A percentile compares a stretch with the other conserved stretches of the same genome.
Conservation (phyloP, 805 yeast species). For the Candida lessepsii region DNA sequence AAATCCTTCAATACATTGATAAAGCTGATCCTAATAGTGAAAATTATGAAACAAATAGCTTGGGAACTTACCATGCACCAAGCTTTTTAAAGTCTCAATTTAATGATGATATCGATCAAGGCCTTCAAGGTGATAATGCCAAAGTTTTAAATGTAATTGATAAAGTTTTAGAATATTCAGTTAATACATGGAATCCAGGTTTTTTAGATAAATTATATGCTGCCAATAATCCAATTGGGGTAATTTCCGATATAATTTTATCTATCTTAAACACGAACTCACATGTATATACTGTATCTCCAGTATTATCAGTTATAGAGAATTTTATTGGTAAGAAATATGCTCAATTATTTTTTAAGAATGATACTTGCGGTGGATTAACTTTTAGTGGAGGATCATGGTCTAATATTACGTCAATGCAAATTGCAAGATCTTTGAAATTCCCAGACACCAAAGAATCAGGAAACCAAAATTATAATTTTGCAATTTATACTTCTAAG, state of each 20-base stretch:
- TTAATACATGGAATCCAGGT: constrained; percentile 85
- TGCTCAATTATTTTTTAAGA: constrained; percentile 59
- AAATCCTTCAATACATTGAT: constrained; percentile 52
- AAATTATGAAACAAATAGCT: constrained; percentile 35
- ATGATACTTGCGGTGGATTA: constrained; percentile 68
- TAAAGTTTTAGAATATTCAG: constrained; percentile 60
- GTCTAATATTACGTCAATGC: constrained; percentile 78
- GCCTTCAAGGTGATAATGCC: constrained; percentile 36
- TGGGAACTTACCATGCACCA: constrained; percentile 58
- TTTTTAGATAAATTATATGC: constrained; percentile 83
- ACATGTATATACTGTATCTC: constrained; percentile 83
- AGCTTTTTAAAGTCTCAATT: constrained; percentile 37
- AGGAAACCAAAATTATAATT: constrained; percentile 53
- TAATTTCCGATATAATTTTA: constrained; percentile 66
- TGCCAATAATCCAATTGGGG: constrained; percentile 82
- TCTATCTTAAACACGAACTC: constrained; percentile 77
- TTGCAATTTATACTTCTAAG: constrained; percentile 67
- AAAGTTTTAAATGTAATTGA: constrained; percentile 51
- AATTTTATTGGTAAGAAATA: constrained; percentile 64
- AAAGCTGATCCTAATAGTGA: constrained; percentile 39
- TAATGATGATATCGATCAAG: constrained; percentile 23
- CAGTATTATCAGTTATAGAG: constrained; percentile 74
- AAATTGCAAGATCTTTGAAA: constrained; percentile 63
- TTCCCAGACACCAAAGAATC: constrained; percentile 66
- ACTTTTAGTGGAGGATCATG: constrained; percentile 88